Evolutionary conservation across 2,329 filamentous ascomycete species (phyloP), one percentile per base, ranked within the genome.

Genomic region (Aureobasidium sp.): DNA sequence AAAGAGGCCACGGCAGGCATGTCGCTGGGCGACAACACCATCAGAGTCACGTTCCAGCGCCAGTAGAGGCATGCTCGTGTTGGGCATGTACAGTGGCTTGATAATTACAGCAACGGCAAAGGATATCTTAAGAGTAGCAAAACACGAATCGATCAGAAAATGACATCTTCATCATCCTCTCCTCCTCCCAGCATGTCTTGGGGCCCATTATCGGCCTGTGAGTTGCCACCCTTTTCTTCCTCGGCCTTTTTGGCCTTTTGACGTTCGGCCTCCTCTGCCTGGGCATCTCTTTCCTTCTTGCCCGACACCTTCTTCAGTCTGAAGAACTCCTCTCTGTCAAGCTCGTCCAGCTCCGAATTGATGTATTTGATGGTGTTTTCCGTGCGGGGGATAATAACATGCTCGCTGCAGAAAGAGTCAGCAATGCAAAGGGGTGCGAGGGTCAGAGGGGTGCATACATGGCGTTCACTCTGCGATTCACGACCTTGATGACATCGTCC

Each of bases 311-410:
- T 99, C 79, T 99, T 99, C 72, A 99, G 78, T 67, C 94, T 84
- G 78, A 97, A 99, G 75, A 99, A 99, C 74, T 99, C 94, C 75
- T 97, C 94, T 80, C 94, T 86, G 77, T 97, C 95, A 56, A 99
- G 82, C 78, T 99, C 94, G 73, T 99, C 94, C 17, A 99, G 84
- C 75, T 99, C 94, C 0, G 93, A 96, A 78, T 97, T 97, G 82
- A 97, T 97, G 72, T 97, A 99, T 78, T 96, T 97, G 80, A 99
- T 99, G n/a, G 94, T 99, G 72, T 97, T 99, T 75, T 99, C 94
- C 15, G 94, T 99, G 67, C 94, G 84, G 14, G 94, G 94, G 70
- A 99, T 99, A 69, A 99, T 97, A 69, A 99, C 90, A 75, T 95
- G 89, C 76, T 94, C 90, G 71, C 85, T 89, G 67, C 27, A 42